These are phyloP conservation scores for Cercospora sp. DNA, from an alignment of 2,329 filamentous ascomycete species.

Conservation along the genomic window DNA sequence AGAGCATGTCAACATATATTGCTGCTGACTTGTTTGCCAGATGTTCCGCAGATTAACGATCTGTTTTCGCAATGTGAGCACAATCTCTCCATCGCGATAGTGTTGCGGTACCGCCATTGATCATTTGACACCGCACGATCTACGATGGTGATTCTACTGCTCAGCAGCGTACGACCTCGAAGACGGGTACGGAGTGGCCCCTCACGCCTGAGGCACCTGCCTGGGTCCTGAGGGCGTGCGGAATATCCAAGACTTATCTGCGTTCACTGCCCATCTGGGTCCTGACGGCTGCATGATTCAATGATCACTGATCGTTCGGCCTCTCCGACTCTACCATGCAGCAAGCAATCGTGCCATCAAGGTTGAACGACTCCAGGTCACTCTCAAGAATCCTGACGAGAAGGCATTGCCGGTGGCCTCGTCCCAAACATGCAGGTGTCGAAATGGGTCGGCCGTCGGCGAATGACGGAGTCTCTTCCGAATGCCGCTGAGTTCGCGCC, in stretches of 20 bases:
- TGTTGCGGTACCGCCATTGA: background rate
- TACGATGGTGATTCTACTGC: background rate
- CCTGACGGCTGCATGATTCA: background rate
- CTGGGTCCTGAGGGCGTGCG: background rate
- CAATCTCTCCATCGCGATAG: background rate
- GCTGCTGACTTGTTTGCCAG: background rate
- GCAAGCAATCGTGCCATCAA: background rate
- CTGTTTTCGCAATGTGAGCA: background rate
- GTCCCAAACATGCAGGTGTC: background rate
- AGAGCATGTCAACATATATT: background rate
- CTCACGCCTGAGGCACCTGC: background rate
- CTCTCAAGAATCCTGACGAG: background rate
- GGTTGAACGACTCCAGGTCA: background rate
- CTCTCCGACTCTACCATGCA: background rate
- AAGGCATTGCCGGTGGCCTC: background rate
- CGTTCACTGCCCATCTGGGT: background rate
- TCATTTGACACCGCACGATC: background rate
- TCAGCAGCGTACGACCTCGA: background rate
- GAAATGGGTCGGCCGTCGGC: background rate
- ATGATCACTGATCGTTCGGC: background rate
- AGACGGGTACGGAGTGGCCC: background rate
- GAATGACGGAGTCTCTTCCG: background rate
- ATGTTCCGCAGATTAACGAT: background rate
- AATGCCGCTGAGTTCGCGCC: background rate
- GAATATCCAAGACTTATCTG: background rate